Evolutionary conservation across 2,329 filamentous ascomycete species (phyloP).

Genomic region (Rasamsonia emersonii): DNA sequence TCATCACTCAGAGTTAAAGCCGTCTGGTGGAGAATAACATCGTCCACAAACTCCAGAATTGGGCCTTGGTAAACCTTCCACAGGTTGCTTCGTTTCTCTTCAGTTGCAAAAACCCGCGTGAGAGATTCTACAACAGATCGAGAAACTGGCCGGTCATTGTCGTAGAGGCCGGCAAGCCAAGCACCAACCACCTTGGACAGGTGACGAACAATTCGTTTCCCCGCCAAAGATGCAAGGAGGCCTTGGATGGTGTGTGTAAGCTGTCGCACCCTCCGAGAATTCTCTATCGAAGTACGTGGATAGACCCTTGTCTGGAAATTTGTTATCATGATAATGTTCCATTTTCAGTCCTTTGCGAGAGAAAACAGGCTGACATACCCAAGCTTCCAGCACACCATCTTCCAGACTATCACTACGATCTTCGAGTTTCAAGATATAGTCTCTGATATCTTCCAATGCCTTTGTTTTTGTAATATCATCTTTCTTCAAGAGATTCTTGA

Average conservation of each 20-base stretch:
- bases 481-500: slow-evolving; percentile 89
- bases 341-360: slow-evolving; percentile 16
- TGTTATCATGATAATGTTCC: slow-evolving; percentile 32
- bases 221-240: slow-evolving; percentile 47
- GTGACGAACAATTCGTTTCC: slow-evolving; percentile 75
- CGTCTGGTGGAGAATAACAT: slow-evolving; percentile 70
- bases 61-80: slow-evolving; percentile 73
- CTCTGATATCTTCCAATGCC: slow-evolving; percentile 74
- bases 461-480: slow-evolving; percentile 87
- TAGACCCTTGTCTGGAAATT: slow-evolving; percentile 66
- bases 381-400: slow-evolving; percentile 75
- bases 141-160: slow-evolving; percentile 69
- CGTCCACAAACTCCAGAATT: slow-evolving; percentile 72
- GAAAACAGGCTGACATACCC: slow-evolving; percentile 56
- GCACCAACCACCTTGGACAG: slow-evolving; percentile 70
- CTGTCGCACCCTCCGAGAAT: slow-evolving; percentile 77
- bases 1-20: slow-evolving; percentile 79
- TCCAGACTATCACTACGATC: slow-evolving; percentile 55
- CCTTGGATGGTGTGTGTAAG: slow-evolving; percentile 70
- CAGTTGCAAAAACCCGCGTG: slow-evolving; percentile 63
- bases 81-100: slow-evolving; percentile 68
- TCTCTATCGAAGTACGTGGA: slow-evolving; percentile 82
- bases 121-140: slow-evolving; percentile 72
- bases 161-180: slow-evolving; percentile 88
- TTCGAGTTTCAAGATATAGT: slow-evolving; percentile 52